These are phyloP conservation scores for Aphanomyces euteiches DNA, from an alignment of 352 stramenopile genomes.

Conservation along the genomic window DNA sequence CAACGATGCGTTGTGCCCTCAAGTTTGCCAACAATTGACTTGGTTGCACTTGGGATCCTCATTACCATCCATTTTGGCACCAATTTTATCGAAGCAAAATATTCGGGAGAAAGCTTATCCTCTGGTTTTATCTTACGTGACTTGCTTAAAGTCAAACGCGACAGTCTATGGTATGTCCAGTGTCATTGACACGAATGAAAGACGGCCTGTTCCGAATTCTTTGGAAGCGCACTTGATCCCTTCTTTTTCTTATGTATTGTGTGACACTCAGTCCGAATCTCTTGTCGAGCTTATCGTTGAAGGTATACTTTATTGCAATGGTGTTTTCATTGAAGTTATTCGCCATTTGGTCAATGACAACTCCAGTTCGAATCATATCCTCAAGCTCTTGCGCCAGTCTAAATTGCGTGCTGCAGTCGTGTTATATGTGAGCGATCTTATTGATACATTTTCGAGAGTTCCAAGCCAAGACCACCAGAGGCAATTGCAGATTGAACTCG, in stretches of 20 bases:
- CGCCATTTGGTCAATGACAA: not conserved
- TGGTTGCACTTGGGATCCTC: slow-evolving; percentile 65
- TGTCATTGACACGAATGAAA: not conserved
- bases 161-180: not conserved
- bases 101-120: not conserved
- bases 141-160: slow-evolving; percentile 14
- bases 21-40: slow-evolving; percentile 59
- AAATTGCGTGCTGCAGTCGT: not conserved
- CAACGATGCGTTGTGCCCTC: slow-evolving; percentile 44
- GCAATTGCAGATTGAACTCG: not conserved
- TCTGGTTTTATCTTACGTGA: slow-evolving; percentile 12
- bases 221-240: not conserved
- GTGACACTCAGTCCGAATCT: not conserved
- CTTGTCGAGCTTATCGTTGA: not conserved
- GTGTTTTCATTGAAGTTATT: slow-evolving; percentile 7
- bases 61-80: slow-evolving; percentile 63
- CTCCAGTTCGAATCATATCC: not conserved
- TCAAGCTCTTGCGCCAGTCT: slow-evolving; percentile 1
- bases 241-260: not conserved
- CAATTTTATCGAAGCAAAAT: slow-evolving; percentile 30
- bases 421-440: not conserved
- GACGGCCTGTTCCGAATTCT: not conserved
- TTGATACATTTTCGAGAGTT: not conserved
- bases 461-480: not conserved
- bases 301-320: slow-evolving; percentile 23